Conservation (phyloP, 1,284 basidiomycete species). For the Schizopora paradoxa region DNA sequence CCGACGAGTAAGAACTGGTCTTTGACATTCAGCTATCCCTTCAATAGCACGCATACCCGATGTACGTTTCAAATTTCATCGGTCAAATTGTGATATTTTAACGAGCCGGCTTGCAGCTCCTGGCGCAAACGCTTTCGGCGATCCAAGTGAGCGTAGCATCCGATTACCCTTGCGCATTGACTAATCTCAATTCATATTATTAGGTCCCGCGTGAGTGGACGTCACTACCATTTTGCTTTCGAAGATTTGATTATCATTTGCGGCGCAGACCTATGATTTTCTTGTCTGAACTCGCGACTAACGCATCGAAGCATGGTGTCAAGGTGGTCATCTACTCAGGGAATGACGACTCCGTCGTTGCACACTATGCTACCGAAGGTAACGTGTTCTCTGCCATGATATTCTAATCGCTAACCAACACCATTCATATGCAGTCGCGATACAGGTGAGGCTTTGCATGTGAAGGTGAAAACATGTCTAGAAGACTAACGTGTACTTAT, state of each 20-base stretch:
- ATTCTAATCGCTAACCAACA: not conserved
- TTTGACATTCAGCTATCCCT: conserved; percentile 7
- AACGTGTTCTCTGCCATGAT: conserved; percentile 1
- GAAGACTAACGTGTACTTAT: not conserved
- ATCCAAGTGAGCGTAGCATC: conserved; percentile 3
- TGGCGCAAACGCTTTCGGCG: not conserved
- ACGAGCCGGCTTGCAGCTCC: not conserved
- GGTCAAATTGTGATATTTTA: not conserved
- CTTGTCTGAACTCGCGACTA: conserved; percentile 26
- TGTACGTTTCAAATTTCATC: no score
- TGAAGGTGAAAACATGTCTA: no score
- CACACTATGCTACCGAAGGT: conserved; percentile 26
- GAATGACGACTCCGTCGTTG: conserved; percentile 28
- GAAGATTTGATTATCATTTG: not conserved
- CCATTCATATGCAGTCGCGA: conserved; percentile 16
- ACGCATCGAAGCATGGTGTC: conserved; percentile 25
- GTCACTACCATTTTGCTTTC: not conserved
- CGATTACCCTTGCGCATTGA: not conserved
- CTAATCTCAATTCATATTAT: not conserved
- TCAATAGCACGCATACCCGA: conserved; percentile 11
- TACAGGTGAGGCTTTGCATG: conserved; percentile 19
- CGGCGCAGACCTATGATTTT: conserved; percentile 27
- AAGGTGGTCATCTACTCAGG: conserved; percentile 29
- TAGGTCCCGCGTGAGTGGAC: conserved; percentile 10
- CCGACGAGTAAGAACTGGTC: conserved; percentile 15